Evolutionary conservation across 2,329 filamentous ascomycete species (phyloP), one percentile per base, ranked within the genome.

Genomic region (Cercospora sp.): DNA sequence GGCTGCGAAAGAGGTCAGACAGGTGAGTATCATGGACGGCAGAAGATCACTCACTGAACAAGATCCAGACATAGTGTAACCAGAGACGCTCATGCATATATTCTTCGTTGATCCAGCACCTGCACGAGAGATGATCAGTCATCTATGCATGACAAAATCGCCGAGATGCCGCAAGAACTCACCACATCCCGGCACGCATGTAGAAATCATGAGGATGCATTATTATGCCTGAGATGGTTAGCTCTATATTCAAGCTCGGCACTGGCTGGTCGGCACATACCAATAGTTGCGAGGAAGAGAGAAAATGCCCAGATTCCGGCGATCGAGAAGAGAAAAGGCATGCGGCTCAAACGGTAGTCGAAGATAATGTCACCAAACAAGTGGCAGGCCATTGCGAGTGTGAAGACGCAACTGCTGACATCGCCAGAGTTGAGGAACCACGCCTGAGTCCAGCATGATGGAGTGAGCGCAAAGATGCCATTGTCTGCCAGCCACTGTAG

Each of bases 341-440:
- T 78, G 1, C 85, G 83, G 0, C 83, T 81, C 1, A 87, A 77
- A 23, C 83, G 81, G 58, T 85, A 86, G 10, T 84, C 81, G 48
- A 82, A 81, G 1, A 90, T 85, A 3, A 91, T 84, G 0, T 84
- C 85, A 3, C 87, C 79, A 70, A 90, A 91, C 0, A 89, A 90
- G 74, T 91, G 89, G 0, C 88, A 69, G 3, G 88, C 89, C 72
- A 91, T 90, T 1, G 82, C 80, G 1, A 87, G 84, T 70, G 90
- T 89, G 76, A 90, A 91, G 59, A 89, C 83, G 67, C 87, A 89
- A 26, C 86, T 88, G 0, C 88, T 83, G 63, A 91, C 74, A 74
- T 90, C 88, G 30, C 89, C 90, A 0, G 85, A 86, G 2, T 87
- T 89, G 5, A 91, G 81, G 57, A 91, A 87, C 79, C 89, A 88